A percentile compares a stretch with the other conserved stretches of the same genome.
Evolutionary conservation across 2,329 filamentous ascomycete species (phyloP).

Genomic region (Aspergillus ruber): DNA sequence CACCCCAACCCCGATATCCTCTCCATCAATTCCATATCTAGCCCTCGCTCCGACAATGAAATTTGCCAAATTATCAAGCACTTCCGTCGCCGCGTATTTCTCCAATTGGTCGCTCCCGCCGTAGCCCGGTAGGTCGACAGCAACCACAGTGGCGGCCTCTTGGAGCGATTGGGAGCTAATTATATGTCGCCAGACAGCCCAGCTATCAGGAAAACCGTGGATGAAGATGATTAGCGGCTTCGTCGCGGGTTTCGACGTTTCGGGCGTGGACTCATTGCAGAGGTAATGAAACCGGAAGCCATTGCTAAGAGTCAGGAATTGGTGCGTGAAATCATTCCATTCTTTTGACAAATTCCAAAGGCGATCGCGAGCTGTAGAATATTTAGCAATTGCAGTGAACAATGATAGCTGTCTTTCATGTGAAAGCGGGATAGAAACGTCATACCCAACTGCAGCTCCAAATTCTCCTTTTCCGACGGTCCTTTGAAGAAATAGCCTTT

Average conservation of each 20-base stretch:
- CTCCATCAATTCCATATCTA: conserved; percentile 37
- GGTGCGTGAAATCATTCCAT: conserved; percentile 44
- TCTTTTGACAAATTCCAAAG: conserved; percentile 50
- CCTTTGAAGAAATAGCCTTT: conserved; percentile 33
- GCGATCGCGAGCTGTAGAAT: conserved; percentile 41
- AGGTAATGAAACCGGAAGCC: conserved; percentile 53
- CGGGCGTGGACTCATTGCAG: conserved; percentile 27
- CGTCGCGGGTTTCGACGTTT: conserved; percentile 13
- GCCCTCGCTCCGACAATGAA: conserved; percentile 48
- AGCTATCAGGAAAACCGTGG: conserved; percentile 57
- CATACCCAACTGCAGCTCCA: conserved; percentile 38
- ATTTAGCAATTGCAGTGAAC: background rate
- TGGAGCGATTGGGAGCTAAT: conserved; percentile 36
- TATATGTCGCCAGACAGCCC: conserved; percentile 48
- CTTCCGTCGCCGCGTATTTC: conserved; percentile 44
- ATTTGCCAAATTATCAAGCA: conserved; percentile 49
- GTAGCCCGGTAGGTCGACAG: conserved; percentile 54
- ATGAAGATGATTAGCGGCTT: conserved; percentile 48
- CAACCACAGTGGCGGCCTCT: conserved; percentile 43
- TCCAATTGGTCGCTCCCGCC: conserved; percentile 51
- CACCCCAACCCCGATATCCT: conserved; percentile 25
- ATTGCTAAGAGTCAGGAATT: conserved; percentile 45
- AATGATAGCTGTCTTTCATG: background rate
- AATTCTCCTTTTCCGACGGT: conserved; percentile 32
- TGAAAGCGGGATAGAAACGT: background rate